phyloP scores from a whole-genome alignment of 179 eudicot species.

The Silene noctiflora region DNA sequence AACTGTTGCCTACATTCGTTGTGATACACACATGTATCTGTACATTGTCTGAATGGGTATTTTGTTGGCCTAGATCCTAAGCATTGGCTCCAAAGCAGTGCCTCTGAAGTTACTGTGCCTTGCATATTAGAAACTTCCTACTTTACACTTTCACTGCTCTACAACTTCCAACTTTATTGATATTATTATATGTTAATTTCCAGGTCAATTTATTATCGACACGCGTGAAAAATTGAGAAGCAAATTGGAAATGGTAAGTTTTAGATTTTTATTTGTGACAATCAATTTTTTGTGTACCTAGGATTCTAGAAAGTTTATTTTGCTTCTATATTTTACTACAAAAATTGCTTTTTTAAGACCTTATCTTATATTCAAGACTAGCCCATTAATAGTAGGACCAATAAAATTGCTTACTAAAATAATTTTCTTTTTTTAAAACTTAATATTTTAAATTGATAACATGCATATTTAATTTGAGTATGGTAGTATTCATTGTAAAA shows the following conservation, averaged over 20 bases:
- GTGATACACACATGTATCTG: not conserved
- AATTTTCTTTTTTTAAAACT: too few species aligned
- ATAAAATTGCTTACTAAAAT: too few species aligned
- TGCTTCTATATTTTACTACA: not conserved
- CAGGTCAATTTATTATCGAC: constrained; percentile 88
- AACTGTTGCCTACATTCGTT: not conserved
- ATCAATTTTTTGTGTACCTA: not conserved
- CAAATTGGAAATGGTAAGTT: constrained; percentile 79
- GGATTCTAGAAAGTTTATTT: not conserved
- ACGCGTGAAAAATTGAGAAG: constrained; percentile 74
- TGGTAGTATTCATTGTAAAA: too few species aligned
- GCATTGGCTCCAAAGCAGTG: not conserved
- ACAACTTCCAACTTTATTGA: not conserved
- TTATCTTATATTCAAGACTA: too few species aligned
- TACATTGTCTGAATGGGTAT: not conserved
- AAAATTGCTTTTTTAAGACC: too few species aligned
- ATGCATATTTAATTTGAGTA: too few species aligned
- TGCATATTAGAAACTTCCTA: not conserved
- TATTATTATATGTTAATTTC: constrained; percentile 13
- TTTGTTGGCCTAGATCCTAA: not conserved
- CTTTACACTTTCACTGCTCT: not conserved
- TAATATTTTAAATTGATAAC: too few species aligned
- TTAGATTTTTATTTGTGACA: not conserved
- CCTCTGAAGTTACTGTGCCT: not conserved
- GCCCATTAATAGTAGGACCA: too few species aligned